phyloP scores from a whole-genome alignment of 495 filamentous ascomycete species.

The Penicillium canariense region DNA sequence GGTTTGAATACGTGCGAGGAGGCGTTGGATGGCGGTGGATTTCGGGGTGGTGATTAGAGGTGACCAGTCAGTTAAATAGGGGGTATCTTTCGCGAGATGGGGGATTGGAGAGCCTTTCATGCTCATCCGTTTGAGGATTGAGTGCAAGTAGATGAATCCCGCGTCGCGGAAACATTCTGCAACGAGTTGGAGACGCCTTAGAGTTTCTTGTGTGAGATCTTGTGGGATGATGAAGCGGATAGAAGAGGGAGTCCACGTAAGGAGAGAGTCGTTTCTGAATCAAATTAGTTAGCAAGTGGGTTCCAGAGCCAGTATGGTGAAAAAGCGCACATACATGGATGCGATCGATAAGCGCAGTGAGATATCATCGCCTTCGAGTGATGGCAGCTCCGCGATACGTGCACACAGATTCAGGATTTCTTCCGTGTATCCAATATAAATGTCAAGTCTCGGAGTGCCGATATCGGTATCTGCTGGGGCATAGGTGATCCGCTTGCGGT shows the following conservation, averaged over 20 bases:
- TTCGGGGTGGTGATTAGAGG: slow-evolving; percentile 33
- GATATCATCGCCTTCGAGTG: slow-evolving; percentile 22
- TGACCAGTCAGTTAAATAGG: neutral
- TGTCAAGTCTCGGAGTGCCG: slow-evolving; percentile 36
- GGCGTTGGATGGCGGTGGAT: slow-evolving; percentile 27
- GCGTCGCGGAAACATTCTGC: slow-evolving; percentile 47
- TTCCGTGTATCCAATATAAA: slow-evolving; percentile 47
- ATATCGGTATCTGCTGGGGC: slow-evolving; percentile 23
- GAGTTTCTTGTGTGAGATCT: slow-evolving; percentile 28
- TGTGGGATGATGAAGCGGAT: slow-evolving; percentile 34
- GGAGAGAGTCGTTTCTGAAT: slow-evolving; percentile 37
- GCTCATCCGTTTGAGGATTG: slow-evolving; percentile 35
- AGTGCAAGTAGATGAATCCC: slow-evolving; percentile 43
- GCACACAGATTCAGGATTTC: slow-evolving; percentile 42
- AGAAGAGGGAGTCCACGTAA: slow-evolving; percentile 35
- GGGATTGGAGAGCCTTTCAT: neutral
- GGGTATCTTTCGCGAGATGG: neutral
- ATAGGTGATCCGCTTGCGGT: slow-evolving; percentile 27
- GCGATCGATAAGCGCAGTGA: slow-evolving; percentile 31
- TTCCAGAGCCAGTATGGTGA: neutral
- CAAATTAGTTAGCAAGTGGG: neutral
- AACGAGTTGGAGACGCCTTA: slow-evolving; percentile 42
- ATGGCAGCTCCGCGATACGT: slow-evolving; percentile 37
- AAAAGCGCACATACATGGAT: slow-evolving; percentile 29
- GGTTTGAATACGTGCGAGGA: slow-evolving; percentile 28